Base-by-base conservation (phyloP, 495 filamentous ascomycete genomes). In the Neurospora tetrasperma region DNA sequence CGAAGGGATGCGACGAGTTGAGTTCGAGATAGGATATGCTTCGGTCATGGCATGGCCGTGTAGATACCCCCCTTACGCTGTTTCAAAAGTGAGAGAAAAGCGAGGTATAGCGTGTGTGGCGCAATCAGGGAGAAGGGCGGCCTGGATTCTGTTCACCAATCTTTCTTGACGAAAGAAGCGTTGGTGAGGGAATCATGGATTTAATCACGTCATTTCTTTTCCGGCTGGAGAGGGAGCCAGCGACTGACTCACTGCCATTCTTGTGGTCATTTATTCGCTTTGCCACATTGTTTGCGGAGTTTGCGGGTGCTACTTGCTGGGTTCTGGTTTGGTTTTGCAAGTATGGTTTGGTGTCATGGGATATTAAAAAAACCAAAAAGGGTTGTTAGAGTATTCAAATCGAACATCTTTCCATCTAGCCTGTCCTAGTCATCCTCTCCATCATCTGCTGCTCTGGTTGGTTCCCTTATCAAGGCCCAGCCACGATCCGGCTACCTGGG, bases 241-340 rank as follows among this genome's bases (percentile, higher is more conserved):
- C 43, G n/a, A 46, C 18, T 46, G 8, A 46, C 18, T 44, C 1
- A 18, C n/a, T 54, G 43, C 7, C 43, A 44, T 54, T 54, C 20
- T 54, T 6, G 23, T 23, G 48, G 48, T 59, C 35, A 35, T 66
- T 35, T 35, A 18, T 66, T 66, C 54, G 54, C 54, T 66, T 66
- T 66, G 54, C 54, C 54, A 66, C 54, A 66, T 66, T 66, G 54
- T 31, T 66, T 66, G 54, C 54, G 54, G 54, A 66, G 54, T 66
- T 62, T 66, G 27, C 54, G 54, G 54, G 27, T 35, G 27, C 54
- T 66, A 38, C 27, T 66, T 66, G 54, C 54, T 66, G 16, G 54
- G 54, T 66, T 66, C 27, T 38, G 54, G 54, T 38, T 18, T 35
- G 27, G 14, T 66, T 66, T 35, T 66, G 54, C 54, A 35, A 66